Evolutionary conservation across 768 basidiomycete genomes (phyloP), one percentile per base, ranked within the genome.

Genomic region (Leucocoprinus birnbaumii): DNA sequence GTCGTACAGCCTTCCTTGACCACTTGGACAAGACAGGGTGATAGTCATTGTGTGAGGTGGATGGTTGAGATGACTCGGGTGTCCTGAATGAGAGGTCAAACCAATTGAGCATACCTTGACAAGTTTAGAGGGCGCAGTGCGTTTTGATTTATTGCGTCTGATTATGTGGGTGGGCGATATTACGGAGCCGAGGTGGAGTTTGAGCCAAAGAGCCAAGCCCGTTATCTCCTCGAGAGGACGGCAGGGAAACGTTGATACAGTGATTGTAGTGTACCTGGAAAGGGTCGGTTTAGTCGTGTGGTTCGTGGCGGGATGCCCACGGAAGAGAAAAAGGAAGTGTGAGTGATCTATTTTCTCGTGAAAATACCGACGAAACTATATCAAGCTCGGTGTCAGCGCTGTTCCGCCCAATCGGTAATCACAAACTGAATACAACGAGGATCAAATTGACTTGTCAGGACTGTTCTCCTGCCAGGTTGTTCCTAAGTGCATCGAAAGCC

Each of bases 41-140:
- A 31, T 31, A 9, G 46, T 27, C 3, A 16, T 50, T 21, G 40
- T 22, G 11, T 14, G 10, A 27, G 26, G 40, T 16, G 19, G 18
- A 21, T 24, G 40, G n/a, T 27, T 51, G 50, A 51, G 50, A 43
- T 51, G 50, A 51, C 50, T 51, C 10, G 50, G 22, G 7, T 51
- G 50, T 42, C 50, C 42, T n/a, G n/a, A 37, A 50, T 13, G 22
- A n/a, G 41, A 51, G 50, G n/a, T 51, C 27, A 5, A 51, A 27
- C 40, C 27, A 24, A 31, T 31, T 5, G 11, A 31, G n/a, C n/a
- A n/a, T n/a, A n/a, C n/a, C 31, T 5, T 5, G 31, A 31, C 31
- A 31, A 31, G 31, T n/a, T n/a, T n/a, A n/a, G 31, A 5, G 31
- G 31, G 31, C 31, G 31, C 31, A 31, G 31, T 31, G 8, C 13